Evolutionary conservation across 2,329 filamentous ascomycete species (phyloP), one percentile per base, ranked within the genome.

Genomic region (Cordyceps farinosa): DNA sequence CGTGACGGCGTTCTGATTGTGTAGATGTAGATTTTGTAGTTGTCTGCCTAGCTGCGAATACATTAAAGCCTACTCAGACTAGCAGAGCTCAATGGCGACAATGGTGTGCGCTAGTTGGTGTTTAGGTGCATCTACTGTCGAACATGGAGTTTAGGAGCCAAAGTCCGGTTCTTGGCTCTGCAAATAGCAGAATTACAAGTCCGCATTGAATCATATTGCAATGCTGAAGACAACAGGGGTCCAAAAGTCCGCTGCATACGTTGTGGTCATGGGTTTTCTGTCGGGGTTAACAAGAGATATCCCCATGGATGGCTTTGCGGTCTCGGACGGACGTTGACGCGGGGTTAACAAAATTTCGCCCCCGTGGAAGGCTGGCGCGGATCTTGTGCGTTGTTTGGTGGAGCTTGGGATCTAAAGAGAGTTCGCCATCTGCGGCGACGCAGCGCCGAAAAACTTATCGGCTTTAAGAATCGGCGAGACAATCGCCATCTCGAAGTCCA

Each of bases 261-360:
- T 34, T 15, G 15, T 3, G 8, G 6, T 17, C 22, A n/a, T 15
- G 38, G 38, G 4, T 10, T 40, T 32, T 30, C 13, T 36, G 22
- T 44, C 52, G 52, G 52, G 38, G 52, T 55, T 55, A 55, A 55
- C 13, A 44, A 44, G 22, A 22, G 22, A 22, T n/a, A 42, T 55
- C 27, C 44, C 52, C 36, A 30, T 55, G 9, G 7, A 27, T 15
- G 17, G 38, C 38, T 3, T 40, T 40, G 13, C 3, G 13, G 10
- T 4, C 38, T 15, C 10, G 11, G 15, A 13, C 38, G 11, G 38
- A 40, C 13, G 4, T 22, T 27, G 17, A 32, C 10, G 11, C 36
- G 13, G 36, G 52, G 22, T 11, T 42, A 42, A 30, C 6, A 30
- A 13, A 34, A 47, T 22, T 10, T 45, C 11, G 13, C 11, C 47